Evolutionary conservation across 2,329 filamentous ascomycete species (phyloP).

Genomic region (Aspergillus aculeatinus): DNA sequence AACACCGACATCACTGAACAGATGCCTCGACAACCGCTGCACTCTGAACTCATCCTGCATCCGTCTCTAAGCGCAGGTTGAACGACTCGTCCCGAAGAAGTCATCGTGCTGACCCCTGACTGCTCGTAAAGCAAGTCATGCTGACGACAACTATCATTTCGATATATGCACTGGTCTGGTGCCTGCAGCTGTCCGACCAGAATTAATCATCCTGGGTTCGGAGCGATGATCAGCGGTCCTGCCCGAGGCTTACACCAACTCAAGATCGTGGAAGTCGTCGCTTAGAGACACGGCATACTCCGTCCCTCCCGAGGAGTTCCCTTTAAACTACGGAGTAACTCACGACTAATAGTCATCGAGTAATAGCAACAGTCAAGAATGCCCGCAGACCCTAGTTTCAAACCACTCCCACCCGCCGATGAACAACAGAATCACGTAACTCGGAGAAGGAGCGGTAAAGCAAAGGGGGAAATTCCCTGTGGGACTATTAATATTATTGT

Average conservation of each 20-base stretch:
- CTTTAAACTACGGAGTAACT: too few relatives aligned
- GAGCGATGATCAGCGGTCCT: background rate
- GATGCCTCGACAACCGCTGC: background rate
- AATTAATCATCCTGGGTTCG: background rate
- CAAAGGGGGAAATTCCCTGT: background rate
- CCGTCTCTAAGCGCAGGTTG: background rate
- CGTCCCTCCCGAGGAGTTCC: background rate
- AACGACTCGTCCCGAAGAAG: background rate
- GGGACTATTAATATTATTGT: too few relatives aligned
- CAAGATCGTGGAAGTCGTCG: too few relatives aligned
- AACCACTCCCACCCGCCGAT: too few relatives aligned
- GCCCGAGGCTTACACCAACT: too few relatives aligned
- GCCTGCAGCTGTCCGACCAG: background rate
- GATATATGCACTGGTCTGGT: background rate
- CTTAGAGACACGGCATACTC: background rate
- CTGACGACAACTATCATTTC: background rate
- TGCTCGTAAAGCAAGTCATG: background rate
- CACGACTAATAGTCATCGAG: background rate
- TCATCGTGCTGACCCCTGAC: background rate
- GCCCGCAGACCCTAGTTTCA: too few relatives aligned
- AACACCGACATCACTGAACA: too few relatives aligned
- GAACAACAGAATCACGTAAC: too few relatives aligned
- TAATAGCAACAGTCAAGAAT: background rate
- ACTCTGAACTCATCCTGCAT: background rate
- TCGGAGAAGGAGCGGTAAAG: background rate